These are phyloP conservation scores for Picea sitchensis DNA, from an alignment of 75 land plant genomes.

Conservation along the genomic window DNA sequence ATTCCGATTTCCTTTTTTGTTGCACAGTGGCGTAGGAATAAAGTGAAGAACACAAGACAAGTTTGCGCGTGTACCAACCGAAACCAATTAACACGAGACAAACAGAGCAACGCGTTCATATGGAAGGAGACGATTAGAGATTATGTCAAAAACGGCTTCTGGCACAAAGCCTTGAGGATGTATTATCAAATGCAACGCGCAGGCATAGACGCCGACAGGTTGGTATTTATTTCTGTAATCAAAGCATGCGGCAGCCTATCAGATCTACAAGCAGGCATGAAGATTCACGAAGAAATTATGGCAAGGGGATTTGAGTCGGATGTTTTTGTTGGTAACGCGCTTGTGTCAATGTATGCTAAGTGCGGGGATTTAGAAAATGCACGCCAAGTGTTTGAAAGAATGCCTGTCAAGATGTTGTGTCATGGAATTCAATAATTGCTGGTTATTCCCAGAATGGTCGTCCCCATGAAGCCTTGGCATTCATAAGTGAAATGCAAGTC, in stretches of 20 bases:
- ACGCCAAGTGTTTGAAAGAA: constrained; percentile 11
- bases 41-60: too few species aligned
- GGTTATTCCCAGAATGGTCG: constrained; percentile 15
- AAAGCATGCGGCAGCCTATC: constrained; percentile 50
- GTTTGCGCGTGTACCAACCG: too few species aligned
- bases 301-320: constrained; percentile 17
- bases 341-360: constrained; percentile 65
- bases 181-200: too few species aligned
- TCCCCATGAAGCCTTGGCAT: constrained; percentile 1
- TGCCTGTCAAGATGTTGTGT: constrained; percentile 1
- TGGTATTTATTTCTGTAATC: too few species aligned
- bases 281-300: constrained; percentile 41
- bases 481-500: not conserved
- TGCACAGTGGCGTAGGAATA: too few species aligned
- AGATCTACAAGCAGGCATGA: constrained; percentile 35
- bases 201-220: too few species aligned
- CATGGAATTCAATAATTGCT: constrained; percentile 15
- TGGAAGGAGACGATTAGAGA: too few species aligned
- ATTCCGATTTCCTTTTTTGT: too few species aligned
- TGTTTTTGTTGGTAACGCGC: constrained; percentile 45
- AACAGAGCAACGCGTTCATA: too few species aligned
- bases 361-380: constrained; percentile 52
- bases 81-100: too few species aligned
- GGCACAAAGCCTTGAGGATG: too few species aligned
- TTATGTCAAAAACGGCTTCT: too few species aligned